Conservation (phyloP, 2,329 filamentous ascomycete genomes). For the Cadophora malorum region DNA sequence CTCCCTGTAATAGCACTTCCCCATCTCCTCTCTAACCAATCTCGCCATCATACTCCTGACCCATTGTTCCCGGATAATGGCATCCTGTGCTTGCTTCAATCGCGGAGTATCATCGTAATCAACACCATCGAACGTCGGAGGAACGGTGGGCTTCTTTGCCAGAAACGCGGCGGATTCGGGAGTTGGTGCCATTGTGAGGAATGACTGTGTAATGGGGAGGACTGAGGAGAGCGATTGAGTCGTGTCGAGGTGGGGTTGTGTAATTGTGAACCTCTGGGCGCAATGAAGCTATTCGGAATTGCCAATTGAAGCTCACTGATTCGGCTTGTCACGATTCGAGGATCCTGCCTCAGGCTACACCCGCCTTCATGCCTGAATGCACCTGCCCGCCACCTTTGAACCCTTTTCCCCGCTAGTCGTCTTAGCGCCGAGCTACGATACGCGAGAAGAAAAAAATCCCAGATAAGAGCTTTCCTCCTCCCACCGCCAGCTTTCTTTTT, state of each 20-base stretch:
- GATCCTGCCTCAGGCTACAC: background rate
- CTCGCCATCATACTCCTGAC: conserved; percentile 88
- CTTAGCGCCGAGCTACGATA: conserved; percentile 33
- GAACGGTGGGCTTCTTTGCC: conserved; percentile 81
- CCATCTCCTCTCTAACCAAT: conserved; percentile 80
- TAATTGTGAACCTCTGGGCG: conserved; percentile 1
- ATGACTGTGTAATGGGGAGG: background rate
- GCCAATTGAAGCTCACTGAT: conserved; percentile 18
- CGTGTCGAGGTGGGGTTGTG: conserved; percentile 8
- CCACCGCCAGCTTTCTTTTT: conserved; percentile 28
- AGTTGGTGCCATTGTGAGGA: conserved; percentile 68
- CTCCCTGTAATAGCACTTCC: conserved; percentile 84
- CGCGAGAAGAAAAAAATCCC: conserved; percentile 34
- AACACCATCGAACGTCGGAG: conserved; percentile 84
- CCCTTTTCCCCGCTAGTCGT: conserved; percentile 14
- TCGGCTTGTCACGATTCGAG: background rate
- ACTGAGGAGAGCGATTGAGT: conserved; percentile 17
- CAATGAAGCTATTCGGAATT: conserved; percentile 13
- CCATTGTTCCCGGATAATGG: conserved; percentile 86
- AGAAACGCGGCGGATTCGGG: conserved; percentile 83
- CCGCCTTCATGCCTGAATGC: conserved; percentile 11
- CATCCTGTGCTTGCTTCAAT: conserved; percentile 83
- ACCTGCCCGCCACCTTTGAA: conserved; percentile 11
- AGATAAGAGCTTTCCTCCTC: conserved; percentile 42
- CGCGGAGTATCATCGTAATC: conserved; percentile 84